These are phyloP conservation scores for Houttuynia cordata DNA, from an alignment of 164 flowering plant species.

Conservation along the genomic window DNA sequence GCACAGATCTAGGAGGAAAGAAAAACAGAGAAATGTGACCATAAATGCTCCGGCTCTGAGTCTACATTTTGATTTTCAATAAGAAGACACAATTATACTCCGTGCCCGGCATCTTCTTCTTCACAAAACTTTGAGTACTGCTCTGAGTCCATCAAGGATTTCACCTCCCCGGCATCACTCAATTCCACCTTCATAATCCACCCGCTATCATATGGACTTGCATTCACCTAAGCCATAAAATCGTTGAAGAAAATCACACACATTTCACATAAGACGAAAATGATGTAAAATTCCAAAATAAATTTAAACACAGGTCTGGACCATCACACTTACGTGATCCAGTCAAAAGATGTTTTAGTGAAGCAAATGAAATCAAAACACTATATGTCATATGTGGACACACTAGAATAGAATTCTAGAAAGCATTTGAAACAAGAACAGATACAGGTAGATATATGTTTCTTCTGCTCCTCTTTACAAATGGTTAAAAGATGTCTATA, in stretches of 20 bases:
- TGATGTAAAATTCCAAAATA: too few species aligned
- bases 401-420: too few species aligned
- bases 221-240: conserved; percentile 45
- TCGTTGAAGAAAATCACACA: not conserved
- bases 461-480: too few species aligned
- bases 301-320: too few species aligned
- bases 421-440: too few species aligned
- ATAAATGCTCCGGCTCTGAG: not conserved
- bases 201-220: conserved; percentile 75
- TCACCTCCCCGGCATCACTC: conserved; percentile 35
- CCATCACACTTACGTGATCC: too few species aligned
- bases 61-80: too few species aligned
- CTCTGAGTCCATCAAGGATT: conserved; percentile 67
- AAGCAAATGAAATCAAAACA: not conserved
- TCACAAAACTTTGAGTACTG: conserved; percentile 92
- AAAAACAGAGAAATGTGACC: not conserved
- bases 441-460: too few species aligned
- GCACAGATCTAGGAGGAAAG: not conserved
- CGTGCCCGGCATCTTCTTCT: conserved; percentile 70
- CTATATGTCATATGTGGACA: too few species aligned
- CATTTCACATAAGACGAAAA: not conserved
- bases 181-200: conserved; percentile 95
- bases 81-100: conserved; percentile 4
- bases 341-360: too few species aligned
- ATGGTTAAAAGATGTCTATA: too few species aligned